Evolutionary conservation across 768 basidiomycete genomes (phyloP), one percentile per base, ranked within the genome.

Genomic region (Exidia glandulosa): DNA sequence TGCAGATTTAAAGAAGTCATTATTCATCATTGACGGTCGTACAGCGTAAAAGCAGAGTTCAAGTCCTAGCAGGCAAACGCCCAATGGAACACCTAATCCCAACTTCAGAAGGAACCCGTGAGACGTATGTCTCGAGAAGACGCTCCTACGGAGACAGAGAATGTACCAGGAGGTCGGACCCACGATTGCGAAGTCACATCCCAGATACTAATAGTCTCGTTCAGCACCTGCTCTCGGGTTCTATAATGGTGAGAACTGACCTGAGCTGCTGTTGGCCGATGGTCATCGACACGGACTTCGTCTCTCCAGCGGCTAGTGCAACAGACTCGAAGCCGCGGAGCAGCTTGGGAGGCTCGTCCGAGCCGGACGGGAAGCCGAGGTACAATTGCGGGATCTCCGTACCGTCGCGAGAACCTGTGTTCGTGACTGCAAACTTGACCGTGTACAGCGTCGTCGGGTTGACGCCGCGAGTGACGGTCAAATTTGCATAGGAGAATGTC

Each of bases 401-500:
- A 0, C 82, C 83, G 14, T 70, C 73, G n/a, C 78, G 62, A 1
- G 66, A 62, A 31, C 83, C 83, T 1, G 72, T 77, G 66, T 85
- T 83, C 32, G 65, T 68, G 1, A 84, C 70, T 1, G 69, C 72
- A 65, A 84, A 83, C 1, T 71, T 69, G 19, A 81, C 65, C 25
- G 57, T 63, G 2, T 14, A 33, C 13, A 31, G 27, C 16, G 60
- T 16, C 1, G 33, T 60, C 19, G 23, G 31, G 55, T 27, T 12
- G 9, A 75, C 76, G 0, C 71, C 70, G 9, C 67, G 52, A 6
- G 57, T 16, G 54, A 82, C 72, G 2, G 74, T 66, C 45, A 87
- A 69, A 23, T 73, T 70, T 9, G 83, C 81, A 69, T 87, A 88
- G 3, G 75, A 67, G 69, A 90, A 91, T 0, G 77, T 81, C 54